A percentile compares a stretch with the other conserved stretches of the same genome.
Evolutionary conservation across 331 rosid genomes (phyloP).

Genomic region (Arachis monticola): DNA sequence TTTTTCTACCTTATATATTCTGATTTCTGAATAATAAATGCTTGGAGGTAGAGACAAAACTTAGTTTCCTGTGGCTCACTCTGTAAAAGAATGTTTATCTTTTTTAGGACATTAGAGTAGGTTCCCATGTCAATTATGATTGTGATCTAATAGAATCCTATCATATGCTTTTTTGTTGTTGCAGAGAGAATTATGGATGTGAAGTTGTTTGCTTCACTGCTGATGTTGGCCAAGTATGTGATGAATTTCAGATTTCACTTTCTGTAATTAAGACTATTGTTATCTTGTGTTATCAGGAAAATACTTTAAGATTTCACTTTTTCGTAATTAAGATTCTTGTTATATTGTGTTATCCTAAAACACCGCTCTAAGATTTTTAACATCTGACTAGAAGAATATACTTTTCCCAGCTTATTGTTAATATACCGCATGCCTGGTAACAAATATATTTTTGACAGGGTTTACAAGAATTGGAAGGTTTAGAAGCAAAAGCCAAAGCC

Average conservation of each 20-base stretch:
- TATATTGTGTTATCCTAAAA: conserved; percentile 4
- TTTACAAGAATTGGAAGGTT: conserved; percentile 79
- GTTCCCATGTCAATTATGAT: conserved; percentile 2
- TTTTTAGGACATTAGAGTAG: not conserved
- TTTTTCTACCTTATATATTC: not conserved
- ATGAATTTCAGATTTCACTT: not conserved
- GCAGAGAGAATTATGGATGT: conserved; percentile 97
- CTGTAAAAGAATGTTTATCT: not conserved
- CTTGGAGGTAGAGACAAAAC: not conserved
- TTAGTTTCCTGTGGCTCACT: not conserved
- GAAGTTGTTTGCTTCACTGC: conserved; percentile 98
- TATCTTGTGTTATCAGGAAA: no score
- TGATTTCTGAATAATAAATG: not conserved
- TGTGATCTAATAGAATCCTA: conserved; percentile 24
- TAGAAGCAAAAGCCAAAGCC: conserved; percentile 89
- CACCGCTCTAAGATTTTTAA: conserved; percentile 17
- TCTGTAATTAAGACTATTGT: no score
- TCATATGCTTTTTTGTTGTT: conserved; percentile 35
- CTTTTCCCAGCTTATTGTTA: not conserved
- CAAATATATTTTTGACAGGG: conserved; percentile 54
- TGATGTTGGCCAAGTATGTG: conserved; percentile 92
- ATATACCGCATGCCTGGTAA: conserved; percentile 8
- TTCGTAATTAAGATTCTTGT: conserved; percentile 2
- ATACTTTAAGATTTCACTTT: conserved; percentile 3
- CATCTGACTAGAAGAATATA: conserved; percentile 32